Conservation (phyloP, 1,284 basidiomycete genomes). For the Leccinum huronense region DNA sequence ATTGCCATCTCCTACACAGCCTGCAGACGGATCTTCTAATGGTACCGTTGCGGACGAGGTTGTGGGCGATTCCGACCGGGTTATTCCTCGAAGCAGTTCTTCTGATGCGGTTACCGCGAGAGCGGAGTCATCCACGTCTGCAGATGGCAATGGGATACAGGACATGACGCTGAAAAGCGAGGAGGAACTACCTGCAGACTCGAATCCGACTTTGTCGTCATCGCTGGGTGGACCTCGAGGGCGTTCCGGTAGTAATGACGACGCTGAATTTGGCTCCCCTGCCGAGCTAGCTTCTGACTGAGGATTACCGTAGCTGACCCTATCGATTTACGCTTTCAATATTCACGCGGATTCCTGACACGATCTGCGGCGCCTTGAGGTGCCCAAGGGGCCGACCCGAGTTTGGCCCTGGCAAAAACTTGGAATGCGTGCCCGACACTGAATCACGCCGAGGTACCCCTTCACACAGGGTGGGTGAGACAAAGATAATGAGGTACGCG, state of each 20-base stretch:
- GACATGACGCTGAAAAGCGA: constrained; percentile 8
- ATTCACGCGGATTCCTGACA: constrained; percentile 18
- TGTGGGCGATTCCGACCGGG: constrained; percentile 21
- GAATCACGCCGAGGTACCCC: constrained; percentile 8
- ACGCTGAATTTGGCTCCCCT: constrained; percentile 6
- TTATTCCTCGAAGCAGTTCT: constrained; percentile 19
- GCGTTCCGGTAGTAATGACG: constrained; percentile 15
- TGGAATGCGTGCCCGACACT: background rate
- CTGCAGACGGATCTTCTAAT: constrained; percentile 22
- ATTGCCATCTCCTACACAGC: constrained; percentile 29
- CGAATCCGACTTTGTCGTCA: constrained; percentile 13
- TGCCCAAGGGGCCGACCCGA: background rate
- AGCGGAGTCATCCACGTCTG: constrained; percentile 10
- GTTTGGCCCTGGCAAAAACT: constrained; percentile 14
- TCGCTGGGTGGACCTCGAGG: constrained; percentile 5
- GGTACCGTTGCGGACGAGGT: constrained; percentile 14
- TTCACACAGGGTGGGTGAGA: constrained; percentile 16
- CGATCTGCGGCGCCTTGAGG: constrained; percentile 22
- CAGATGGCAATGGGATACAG: constrained; percentile 11
- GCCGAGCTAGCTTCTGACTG: constrained; percentile 17
- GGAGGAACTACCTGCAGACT: constrained; percentile 10
- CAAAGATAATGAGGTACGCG: background rate
- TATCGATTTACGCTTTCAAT: constrained; percentile 15
- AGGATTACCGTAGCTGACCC: constrained; percentile 19
- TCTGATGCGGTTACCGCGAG: constrained; percentile 9